Conservation (phyloP, 805 yeast species). For the Candida dajiaensis region DNA sequence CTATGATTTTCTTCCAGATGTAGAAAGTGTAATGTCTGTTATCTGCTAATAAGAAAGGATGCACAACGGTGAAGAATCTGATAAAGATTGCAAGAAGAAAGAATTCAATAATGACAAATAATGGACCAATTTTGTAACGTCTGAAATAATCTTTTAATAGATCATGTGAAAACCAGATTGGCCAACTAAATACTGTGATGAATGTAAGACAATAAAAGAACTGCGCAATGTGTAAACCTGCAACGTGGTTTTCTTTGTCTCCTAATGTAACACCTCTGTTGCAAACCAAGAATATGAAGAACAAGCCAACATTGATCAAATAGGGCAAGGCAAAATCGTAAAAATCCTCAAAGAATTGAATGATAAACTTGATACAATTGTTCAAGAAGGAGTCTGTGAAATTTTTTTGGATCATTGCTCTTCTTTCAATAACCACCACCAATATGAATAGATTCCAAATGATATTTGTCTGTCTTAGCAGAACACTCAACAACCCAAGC, state of each 20-base stretch:
- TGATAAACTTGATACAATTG: conserved; percentile 33
- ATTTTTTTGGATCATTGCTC: conserved; percentile 35
- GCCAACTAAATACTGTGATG: conserved; percentile 58
- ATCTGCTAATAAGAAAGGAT: conserved; percentile 89
- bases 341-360: conserved; percentile 31
- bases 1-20: conserved; percentile 62
- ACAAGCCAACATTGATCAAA: conserved; percentile 43
- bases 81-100: conserved; percentile 40
- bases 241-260: conserved; percentile 79
- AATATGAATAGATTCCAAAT: conserved; percentile 72
- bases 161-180: conserved; percentile 56
- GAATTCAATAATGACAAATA: conserved; percentile 26
- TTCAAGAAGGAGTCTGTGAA: conserved; percentile 31
- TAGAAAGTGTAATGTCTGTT: conserved; percentile 93
- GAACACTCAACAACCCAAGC: conserved; percentile 56
- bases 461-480: conserved; percentile 87
- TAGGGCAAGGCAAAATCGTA: conserved; percentile 41
- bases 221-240: conserved; percentile 72
- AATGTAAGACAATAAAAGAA: conserved; percentile 72
- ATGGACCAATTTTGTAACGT: conserved; percentile 25
- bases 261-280: conserved; percentile 91
- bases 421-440: conserved; percentile 47
- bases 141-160: conserved; percentile 35
- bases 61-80: conserved; percentile 62
- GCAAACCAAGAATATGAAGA: conserved; percentile 48